phyloP scores from a whole-genome alignment of 495 filamentous ascomycete species.

The Cercophora sp. region DNA sequence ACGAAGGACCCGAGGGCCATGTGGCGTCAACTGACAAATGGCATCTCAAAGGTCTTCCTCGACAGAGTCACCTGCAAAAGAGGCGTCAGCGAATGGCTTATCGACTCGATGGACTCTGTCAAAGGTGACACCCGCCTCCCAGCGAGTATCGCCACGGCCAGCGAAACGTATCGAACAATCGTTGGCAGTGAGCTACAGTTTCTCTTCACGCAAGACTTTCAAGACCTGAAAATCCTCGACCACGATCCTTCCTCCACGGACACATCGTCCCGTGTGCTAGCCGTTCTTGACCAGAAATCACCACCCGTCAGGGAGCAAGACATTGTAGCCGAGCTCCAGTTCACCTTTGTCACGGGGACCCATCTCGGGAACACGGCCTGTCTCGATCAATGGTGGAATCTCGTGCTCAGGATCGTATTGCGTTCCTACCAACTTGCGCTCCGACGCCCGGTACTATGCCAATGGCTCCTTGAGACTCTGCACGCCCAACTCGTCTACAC shows the following conservation, averaged over 20 bases:
- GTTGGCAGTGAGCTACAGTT: slow-evolving; percentile 42
- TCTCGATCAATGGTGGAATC: slow-evolving; percentile 81
- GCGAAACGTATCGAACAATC: background rate
- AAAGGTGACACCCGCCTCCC: slow-evolving; percentile 31
- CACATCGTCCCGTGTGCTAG: slow-evolving; percentile 30
- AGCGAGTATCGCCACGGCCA: slow-evolving; percentile 7
- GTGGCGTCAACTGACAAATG: slow-evolving; percentile 46
- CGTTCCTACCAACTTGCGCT: slow-evolving; percentile 60
- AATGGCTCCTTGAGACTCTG: slow-evolving; percentile 57
- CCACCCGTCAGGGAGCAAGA: slow-evolving; percentile 33
- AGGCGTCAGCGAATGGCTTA: slow-evolving; percentile 43
- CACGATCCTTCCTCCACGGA: slow-evolving; percentile 24
- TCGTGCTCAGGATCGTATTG: slow-evolving; percentile 63
- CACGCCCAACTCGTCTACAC: slow-evolving; percentile 68
- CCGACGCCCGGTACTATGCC: slow-evolving; percentile 55
- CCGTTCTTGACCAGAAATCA: slow-evolving; percentile 14
- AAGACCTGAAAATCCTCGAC: slow-evolving; percentile 68
- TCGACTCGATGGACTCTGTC: slow-evolving; percentile 44
- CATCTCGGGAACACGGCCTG: slow-evolving; percentile 82
- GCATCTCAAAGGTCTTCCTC: slow-evolving; percentile 45
- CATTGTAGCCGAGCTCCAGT: slow-evolving; percentile 82
- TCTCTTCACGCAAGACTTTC: slow-evolving; percentile 55
- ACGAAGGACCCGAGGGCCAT: slow-evolving; percentile 18
- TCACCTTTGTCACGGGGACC: slow-evolving; percentile 75
- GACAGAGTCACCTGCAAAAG: slow-evolving; percentile 43